These are phyloP conservation scores for Ophiostoma pallidulum DNA, from an alignment of 2,329 filamentous ascomycete genomes.

Conservation along the genomic window DNA sequence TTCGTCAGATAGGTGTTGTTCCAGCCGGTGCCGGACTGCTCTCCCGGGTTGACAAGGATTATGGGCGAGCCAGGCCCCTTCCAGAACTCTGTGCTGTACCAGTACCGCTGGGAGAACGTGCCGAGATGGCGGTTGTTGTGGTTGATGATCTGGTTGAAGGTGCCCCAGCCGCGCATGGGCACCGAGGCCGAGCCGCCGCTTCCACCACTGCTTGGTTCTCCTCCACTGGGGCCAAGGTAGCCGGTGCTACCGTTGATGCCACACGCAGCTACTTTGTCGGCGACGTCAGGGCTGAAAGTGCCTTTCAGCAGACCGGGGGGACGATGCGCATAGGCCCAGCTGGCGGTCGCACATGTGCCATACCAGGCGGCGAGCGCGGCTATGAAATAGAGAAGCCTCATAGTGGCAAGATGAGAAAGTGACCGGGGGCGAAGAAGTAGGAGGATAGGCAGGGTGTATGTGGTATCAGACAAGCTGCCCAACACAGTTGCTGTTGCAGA, in stretches of 20 bases:
- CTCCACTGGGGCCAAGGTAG: not conserved
- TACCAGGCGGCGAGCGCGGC: not conserved
- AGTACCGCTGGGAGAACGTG: conserved; percentile 33
- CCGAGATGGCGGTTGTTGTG: conserved; percentile 31
- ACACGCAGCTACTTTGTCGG: conserved; percentile 4
- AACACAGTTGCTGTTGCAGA: too few relatives aligned
- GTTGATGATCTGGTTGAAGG: conserved; percentile 33
- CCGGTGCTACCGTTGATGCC: too few relatives aligned
- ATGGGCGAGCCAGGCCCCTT: conserved; percentile 31
- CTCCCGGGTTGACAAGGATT: conserved; percentile 31
- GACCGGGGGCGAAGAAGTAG: too few relatives aligned
- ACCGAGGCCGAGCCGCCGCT: not conserved
- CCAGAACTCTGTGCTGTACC: conserved; percentile 32
- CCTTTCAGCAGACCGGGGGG: conserved; percentile 5
- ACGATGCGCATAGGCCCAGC: not conserved
- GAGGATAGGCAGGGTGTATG: too few relatives aligned
- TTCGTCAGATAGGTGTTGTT: conserved; percentile 13
- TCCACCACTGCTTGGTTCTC: not conserved
- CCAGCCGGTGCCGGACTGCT: conserved; percentile 19
- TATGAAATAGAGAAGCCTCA: not conserved
- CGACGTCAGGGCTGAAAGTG: conserved; percentile 1
- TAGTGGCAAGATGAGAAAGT: not conserved
- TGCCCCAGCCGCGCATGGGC: conserved; percentile 14
- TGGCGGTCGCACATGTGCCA: not conserved
- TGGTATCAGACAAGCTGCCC: too few relatives aligned